phyloP scores from a whole-genome alignment of 495 filamentous ascomycete genomes.

The Thermochaetoides thermophila region DNA sequence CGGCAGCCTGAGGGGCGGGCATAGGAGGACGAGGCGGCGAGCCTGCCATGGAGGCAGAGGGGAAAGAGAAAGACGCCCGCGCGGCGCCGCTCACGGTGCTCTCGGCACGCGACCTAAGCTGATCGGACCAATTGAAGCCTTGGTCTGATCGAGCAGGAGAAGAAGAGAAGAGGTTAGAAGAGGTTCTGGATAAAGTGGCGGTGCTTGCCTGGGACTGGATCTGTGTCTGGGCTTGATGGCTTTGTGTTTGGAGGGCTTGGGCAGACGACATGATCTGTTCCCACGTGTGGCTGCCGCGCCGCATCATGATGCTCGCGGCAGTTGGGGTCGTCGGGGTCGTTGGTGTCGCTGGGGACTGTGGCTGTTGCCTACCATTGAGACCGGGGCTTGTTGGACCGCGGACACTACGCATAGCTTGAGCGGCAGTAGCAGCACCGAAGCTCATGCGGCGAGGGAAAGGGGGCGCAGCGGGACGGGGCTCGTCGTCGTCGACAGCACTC shows the following conservation, averaged over 20 bases:
- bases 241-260: not conserved
- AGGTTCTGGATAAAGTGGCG: slow-evolving; percentile 36
- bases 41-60: too few species aligned
- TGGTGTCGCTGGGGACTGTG: too few species aligned
- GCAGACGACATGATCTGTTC: slow-evolving; percentile 10
- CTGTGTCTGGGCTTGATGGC: too few species aligned
- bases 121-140: slow-evolving; percentile 88
- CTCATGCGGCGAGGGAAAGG: slow-evolving; percentile 77
- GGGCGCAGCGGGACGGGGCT: slow-evolving; percentile 36
- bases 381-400: slow-evolving; percentile 31
- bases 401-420: slow-evolving; percentile 54
- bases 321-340: too few species aligned
- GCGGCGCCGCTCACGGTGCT: slow-evolving; percentile 51
- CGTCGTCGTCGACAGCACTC: slow-evolving; percentile 71
- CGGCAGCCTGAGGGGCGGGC: slow-evolving; percentile 22
- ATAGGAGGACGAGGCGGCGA: slow-evolving; percentile 19
- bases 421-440: slow-evolving; percentile 54
- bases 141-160: slow-evolving; percentile 53
- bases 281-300: slow-evolving; percentile 20
- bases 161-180: slow-evolving; percentile 40
- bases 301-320: too few species aligned
- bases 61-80: slow-evolving; percentile 30
- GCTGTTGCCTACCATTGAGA: slow-evolving; percentile 34
- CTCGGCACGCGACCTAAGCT: slow-evolving; percentile 77
- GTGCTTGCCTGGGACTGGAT: slow-evolving; percentile 43